Evolutionary conservation across 192 early-diverging fungal genomes (phyloP), one percentile per base, ranked within the genome.

Genomic region (Obelidium mucronatum): DNA sequence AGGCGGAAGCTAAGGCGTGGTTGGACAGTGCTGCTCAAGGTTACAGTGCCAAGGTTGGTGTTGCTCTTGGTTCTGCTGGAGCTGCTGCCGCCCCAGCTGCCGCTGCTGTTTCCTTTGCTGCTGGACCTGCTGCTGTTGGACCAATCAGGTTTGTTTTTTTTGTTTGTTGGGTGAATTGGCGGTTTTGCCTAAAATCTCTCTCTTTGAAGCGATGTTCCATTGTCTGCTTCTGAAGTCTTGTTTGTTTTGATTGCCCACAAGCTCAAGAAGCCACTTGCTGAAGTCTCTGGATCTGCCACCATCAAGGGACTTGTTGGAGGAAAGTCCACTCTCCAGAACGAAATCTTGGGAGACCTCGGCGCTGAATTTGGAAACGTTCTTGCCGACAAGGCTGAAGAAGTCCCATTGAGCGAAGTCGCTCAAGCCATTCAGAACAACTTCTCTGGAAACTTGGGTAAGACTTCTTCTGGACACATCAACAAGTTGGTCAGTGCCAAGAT

Each of bases 291-390:
- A 35, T 69, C 80, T 75, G 95, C 93, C 86, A 91, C 87, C 66
- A 95, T 92, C 89, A 96, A 95, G 86, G 94, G 96, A 54, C 88
- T 98, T 51, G 95, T 97, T 48, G 95, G 93, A 39, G 96, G 96
- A 77, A 98, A 98, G 83, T 95, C 93, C 17, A 98, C 96, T 37
- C 86, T 98, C 31, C 96, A 98, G 79, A 98, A 98, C 86, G 96
- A 98, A 77, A 95, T 98, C 42, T 84, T 97, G 64, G 96, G 96
- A 81, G 96, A 98, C 80, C 78, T 98, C 34, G 93, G 92, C 67
- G 95, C 94, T 78, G 96, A 98, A 83, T 96, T 96, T 83, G 90
- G 89, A 56, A 88, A 85, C 65, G 84, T 93, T 56, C 71, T 87
- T 15, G 93, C 94, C 33, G 96, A 98, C 71, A 96, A 95, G 84